A percentile compares a stretch with the other conserved stretches of the same genome.
Evolutionary conservation across 1,284 basidiomycete genomes (phyloP).

Genomic region (Mrakiaceae sp.): DNA sequence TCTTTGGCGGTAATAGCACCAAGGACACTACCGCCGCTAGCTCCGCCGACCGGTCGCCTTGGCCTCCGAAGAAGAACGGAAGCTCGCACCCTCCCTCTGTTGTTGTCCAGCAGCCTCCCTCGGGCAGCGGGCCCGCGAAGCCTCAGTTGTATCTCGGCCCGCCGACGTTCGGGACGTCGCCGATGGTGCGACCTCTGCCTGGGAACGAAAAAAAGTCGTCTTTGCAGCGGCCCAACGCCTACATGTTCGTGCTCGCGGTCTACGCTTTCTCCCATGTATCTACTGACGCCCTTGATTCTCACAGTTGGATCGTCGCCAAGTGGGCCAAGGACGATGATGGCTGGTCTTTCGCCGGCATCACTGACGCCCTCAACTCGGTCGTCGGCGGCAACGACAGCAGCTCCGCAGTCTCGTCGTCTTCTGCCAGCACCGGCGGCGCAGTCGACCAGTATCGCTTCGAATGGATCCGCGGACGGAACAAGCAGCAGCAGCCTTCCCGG

Average conservation of each 20-base stretch:
- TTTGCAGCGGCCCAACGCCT: neutral
- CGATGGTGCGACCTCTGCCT: conserved; percentile 8
- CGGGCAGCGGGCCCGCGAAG: neutral
- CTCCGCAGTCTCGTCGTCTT: neutral
- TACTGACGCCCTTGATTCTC: neutral
- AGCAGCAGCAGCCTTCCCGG: neutral
- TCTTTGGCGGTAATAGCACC: neutral
- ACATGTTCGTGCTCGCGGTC: conserved; percentile 3
- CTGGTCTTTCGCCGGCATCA: conserved; percentile 13
- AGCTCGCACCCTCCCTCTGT: neutral
- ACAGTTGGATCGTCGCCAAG: conserved; percentile 14
- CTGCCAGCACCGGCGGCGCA: neutral
- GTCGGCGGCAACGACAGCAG: neutral
- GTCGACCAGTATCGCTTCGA: neutral
- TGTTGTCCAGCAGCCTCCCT: neutral
- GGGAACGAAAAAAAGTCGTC: neutral
- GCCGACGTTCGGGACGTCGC: conserved; percentile 7
- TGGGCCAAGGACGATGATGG: conserved; percentile 7
- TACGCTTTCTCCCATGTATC: neutral
- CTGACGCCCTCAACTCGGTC: conserved; percentile 4
- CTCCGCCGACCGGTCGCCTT: neutral
- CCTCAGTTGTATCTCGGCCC: conserved; percentile 7
- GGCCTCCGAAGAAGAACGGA: too few relatives aligned
- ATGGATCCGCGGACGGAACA: conserved; percentile 8
- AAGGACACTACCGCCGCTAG: neutral